These are phyloP conservation scores for Populus ilicifolia DNA, from an alignment of 345 rosid species.

Conservation along the genomic window DNA sequence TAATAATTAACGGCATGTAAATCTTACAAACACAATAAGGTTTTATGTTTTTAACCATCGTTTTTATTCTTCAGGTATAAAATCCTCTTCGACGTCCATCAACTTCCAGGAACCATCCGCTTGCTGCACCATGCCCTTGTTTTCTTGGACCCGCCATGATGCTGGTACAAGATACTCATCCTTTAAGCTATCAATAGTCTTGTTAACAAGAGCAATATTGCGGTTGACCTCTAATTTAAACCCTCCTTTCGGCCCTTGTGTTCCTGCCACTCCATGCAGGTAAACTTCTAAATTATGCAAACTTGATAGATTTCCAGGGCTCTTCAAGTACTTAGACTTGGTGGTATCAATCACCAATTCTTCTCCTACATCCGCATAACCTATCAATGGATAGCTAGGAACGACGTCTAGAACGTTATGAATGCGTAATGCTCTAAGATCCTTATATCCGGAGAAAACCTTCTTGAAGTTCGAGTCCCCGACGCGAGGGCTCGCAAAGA, in stretches of 20 bases:
- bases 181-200: slow-evolving; percentile 22
- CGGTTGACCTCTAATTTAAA: slow-evolving; percentile 7
- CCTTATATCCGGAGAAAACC: background rate
- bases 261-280: slow-evolving; percentile 19
- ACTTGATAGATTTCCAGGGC: background rate
- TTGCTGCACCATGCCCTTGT: slow-evolving; percentile 55
- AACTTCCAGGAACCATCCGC: slow-evolving; percentile 51
- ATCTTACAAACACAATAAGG: too few relatives aligned
- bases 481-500: slow-evolving; percentile 12
- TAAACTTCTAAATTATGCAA: slow-evolving; percentile 20
- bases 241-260: slow-evolving; percentile 3
- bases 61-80: background rate
- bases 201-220: slow-evolving; percentile 7
- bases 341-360: slow-evolving; percentile 3
- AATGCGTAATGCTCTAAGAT: background rate
- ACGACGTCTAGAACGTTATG: slow-evolving; percentile 4
- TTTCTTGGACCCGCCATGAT: slow-evolving; percentile 44
- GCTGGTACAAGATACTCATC: slow-evolving; percentile 43
- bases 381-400: slow-evolving; percentile 9
- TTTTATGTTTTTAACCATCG: background rate
- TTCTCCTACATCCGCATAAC: slow-evolving; percentile 8
- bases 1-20: too few relatives aligned
- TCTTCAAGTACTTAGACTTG: slow-evolving; percentile 12
- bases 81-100: slow-evolving; percentile 24
- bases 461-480: slow-evolving; percentile 11